phyloP scores from a whole-genome alignment of 2,329 filamentous ascomycete genomes.

The Phoma herbarum region DNA sequence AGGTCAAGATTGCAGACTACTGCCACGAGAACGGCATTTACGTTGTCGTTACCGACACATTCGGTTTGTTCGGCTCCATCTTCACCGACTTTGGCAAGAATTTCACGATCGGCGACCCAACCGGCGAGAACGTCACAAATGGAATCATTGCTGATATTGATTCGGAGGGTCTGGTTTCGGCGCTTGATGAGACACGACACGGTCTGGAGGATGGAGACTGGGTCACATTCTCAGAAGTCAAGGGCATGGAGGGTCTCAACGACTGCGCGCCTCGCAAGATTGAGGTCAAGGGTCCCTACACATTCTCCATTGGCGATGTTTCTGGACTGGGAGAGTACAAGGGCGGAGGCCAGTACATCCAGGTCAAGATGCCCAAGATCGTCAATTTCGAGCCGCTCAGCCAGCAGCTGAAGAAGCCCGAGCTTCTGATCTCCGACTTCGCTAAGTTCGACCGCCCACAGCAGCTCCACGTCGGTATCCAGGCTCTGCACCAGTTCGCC shows the following conservation, averaged over 20 bases:
- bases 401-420: constrained; percentile 81
- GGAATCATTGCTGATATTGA: constrained; percentile 93
- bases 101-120: constrained; percentile 89
- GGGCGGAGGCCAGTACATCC: constrained; percentile 87
- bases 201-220: constrained; percentile 96
- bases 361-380: constrained; percentile 98
- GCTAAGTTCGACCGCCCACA: constrained; percentile 96
- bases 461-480: constrained; percentile 90
- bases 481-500: constrained; percentile 88
- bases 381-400: constrained; percentile 87
- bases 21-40: constrained; percentile 95
- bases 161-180: constrained; percentile 89
- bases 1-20: constrained; percentile 87
- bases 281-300: constrained; percentile 92
- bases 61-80: constrained; percentile 91
- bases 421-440: constrained; percentile 91
- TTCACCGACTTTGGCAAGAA: constrained; percentile 98
- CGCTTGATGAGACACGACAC: constrained; percentile 92
- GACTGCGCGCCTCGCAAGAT: constrained; percentile 85
- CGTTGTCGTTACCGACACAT: constrained; percentile 86
- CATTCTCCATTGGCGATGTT: constrained; percentile 95
- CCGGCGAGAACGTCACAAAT: constrained; percentile 84
- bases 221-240: constrained; percentile 91
- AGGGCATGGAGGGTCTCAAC: constrained; percentile 92
- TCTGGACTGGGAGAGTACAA: constrained; percentile 86